Evolutionary conservation across 1,284 basidiomycete genomes (phyloP), one percentile per base, ranked within the genome.

Genomic region (Cryptococcus sp.): DNA sequence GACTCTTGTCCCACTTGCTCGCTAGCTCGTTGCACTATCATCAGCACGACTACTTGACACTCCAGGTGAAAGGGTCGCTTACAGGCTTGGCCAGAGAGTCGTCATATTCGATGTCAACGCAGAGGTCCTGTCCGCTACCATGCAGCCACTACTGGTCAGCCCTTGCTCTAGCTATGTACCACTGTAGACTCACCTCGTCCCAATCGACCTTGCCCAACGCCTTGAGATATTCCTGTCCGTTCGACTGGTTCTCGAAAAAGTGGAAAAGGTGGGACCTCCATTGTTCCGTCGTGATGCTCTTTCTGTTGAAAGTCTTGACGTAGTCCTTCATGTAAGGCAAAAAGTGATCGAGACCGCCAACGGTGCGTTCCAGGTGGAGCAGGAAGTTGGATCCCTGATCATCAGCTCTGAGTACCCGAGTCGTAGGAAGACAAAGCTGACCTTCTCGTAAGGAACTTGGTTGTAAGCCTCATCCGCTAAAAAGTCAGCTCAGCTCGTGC

Each of bases 281-380:
- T 60, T 94, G 81, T 33, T 82, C 76, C 0, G 91, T 95, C 14
- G 85, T 86, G 67, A 97, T 88, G 54, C 87, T 87, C 66, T 84
- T 81, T 14, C 90, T 77, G 26, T 63, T 62, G 56, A 77, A 79
- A 1, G 72, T 71, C 55, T 62, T 59, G 47, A 73, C 69, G 55
- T 75, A 75, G 50, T 66, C 65, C 50, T 80, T 77, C 53, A 93
- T 86, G 69, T 92, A 93, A 0, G 87, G 87, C 18, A 89, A 67
- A 75, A 92, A 89, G 12, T 81, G 80, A 43, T 95, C 84, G 43
- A 95, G 75, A 1, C 94, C 94, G 22, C 93, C 94, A 2, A 97
- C 78, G 4, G 79, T 81, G 28, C 81, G 77, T 72, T 97, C 88
- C 24, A 82, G 75, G 62, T 80, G 73, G 33, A 80, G 74, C 7